These are phyloP conservation scores for Rubroshorea leprosula DNA, from an alignment of 345 rosid genomes.

Conservation along the genomic window DNA sequence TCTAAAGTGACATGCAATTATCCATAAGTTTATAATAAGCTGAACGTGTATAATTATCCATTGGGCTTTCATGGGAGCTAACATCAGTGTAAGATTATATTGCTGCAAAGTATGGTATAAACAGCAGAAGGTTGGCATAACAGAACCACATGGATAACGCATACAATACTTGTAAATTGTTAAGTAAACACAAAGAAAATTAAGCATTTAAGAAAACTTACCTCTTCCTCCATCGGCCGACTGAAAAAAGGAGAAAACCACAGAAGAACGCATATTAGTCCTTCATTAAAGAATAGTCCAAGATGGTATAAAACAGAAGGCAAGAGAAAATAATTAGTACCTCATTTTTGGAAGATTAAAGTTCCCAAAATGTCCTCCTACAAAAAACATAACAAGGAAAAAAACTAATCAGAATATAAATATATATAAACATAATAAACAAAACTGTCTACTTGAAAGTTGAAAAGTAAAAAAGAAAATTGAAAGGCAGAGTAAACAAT, in stretches of 20 bases:
- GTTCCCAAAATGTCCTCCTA: background rate
- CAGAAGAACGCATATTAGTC: constrained; percentile 2
- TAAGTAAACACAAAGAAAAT: background rate
- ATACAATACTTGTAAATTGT: too few relatives aligned
- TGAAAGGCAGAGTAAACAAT: too few relatives aligned
- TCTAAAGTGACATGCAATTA: background rate
- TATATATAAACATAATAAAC: too few relatives aligned
- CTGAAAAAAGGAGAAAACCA: constrained; percentile 27
- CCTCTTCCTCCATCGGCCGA: constrained; percentile 77
- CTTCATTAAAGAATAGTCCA: background rate
- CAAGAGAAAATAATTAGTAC: constrained; percentile 4
- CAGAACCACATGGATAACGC: background rate
- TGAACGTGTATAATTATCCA: too few relatives aligned
- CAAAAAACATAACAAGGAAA: background rate
- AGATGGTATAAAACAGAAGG: background rate
- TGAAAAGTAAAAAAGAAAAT: too few relatives aligned
- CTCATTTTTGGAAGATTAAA: constrained; percentile 13
- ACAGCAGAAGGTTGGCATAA: background rate
- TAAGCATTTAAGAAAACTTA: constrained; percentile 20
- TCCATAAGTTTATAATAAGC: background rate
- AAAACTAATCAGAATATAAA: background rate
- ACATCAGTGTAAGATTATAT: background rate
- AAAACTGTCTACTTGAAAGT: too few relatives aligned
- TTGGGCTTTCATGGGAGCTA: background rate
- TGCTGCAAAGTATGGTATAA: background rate